A percentile compares a stretch with the other conserved stretches of the same genome.
Conservation (phyloP, 2,329 filamentous ascomycete species). For the Ophiocordyceps unilateralis region DNA sequence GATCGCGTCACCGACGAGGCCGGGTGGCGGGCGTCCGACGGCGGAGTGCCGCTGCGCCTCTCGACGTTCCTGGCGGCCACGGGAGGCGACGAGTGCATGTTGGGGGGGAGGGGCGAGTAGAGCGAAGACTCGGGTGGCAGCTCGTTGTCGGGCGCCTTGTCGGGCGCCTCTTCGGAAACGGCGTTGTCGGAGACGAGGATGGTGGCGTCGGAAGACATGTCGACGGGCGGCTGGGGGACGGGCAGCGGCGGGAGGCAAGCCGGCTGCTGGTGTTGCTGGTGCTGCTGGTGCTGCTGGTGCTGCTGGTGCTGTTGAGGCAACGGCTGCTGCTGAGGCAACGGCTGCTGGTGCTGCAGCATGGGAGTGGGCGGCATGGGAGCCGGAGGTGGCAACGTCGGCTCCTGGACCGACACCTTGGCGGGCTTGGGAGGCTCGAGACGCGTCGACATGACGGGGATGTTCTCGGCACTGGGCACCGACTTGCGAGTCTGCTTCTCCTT, state of each 20-base stretch:
- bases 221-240: conserved; percentile 25
- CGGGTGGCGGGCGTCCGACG: conserved; percentile 43
- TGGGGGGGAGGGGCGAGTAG: conserved; percentile 52
- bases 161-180: conserved; percentile 31
- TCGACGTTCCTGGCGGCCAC: conserved; percentile 43
- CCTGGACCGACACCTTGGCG: conserved; percentile 19
- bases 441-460: conserved; percentile 38
- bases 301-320: neutral
- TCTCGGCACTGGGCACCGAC: conserved; percentile 36
- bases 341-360: too few species aligned
- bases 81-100: conserved; percentile 84
- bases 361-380: conserved; percentile 6
- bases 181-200: conserved; percentile 53
- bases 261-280: conserved; percentile 9
- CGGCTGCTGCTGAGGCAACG: too few species aligned
- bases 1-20: conserved; percentile 48
- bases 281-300: neutral
- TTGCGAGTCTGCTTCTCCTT: conserved; percentile 65
- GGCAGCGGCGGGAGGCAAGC: conserved; percentile 22
- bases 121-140: conserved; percentile 28
- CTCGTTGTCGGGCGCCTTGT: conserved; percentile 23
- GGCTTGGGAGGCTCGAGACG: conserved; percentile 34
- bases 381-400: conserved; percentile 32
- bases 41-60: conserved; percentile 56
- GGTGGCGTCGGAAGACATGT: conserved; percentile 63